Percentiles rank a stretch among this genome's conserved stretches.
Conservation (phyloP, 106 monocot genomes). For the Dioscorea alata region DNA sequence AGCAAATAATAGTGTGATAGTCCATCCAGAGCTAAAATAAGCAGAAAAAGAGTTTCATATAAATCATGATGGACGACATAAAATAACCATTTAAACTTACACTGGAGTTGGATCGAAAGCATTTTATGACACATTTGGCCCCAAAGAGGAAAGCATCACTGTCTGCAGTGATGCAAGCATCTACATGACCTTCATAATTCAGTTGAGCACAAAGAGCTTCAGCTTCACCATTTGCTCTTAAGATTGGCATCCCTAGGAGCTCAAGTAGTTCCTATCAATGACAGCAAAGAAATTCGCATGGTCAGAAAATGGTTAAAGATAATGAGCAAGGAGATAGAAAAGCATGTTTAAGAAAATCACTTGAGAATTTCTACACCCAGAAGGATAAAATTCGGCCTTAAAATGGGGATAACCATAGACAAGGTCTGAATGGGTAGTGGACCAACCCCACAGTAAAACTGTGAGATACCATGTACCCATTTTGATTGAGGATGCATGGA, state of each 20-base stretch:
- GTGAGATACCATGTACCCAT: no score
- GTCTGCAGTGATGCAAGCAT: slow-evolving; percentile 96
- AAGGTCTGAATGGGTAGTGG: no score
- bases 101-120: slow-evolving; percentile 64
- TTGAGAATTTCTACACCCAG: no score
- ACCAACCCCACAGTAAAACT: no score
- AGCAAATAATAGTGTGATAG: no score
- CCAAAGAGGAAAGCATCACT: slow-evolving; percentile 97
- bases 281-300: not conserved
- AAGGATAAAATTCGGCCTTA: no score
- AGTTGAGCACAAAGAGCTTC: slow-evolving; percentile 94
- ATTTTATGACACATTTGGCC: slow-evolving; percentile 86
- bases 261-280: slow-evolving; percentile 77
- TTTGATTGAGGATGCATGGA: no score
- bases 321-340: not conserved
- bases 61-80: no score
- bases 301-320: not conserved
- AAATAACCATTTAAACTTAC: slow-evolving; percentile 19
- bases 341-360: no score
- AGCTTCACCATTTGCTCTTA: slow-evolving; percentile 74
- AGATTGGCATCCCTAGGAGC: slow-evolving; percentile 79
- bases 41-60: no score
- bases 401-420: no score
- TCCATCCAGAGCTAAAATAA: no score
- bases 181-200: slow-evolving; percentile 75